A percentile compares a stretch with the other conserved stretches of the same genome.
phyloP scores from a whole-genome alignment of 2,329 filamentous ascomycete species.

The Scopulariopsis brevicaulis region DNA sequence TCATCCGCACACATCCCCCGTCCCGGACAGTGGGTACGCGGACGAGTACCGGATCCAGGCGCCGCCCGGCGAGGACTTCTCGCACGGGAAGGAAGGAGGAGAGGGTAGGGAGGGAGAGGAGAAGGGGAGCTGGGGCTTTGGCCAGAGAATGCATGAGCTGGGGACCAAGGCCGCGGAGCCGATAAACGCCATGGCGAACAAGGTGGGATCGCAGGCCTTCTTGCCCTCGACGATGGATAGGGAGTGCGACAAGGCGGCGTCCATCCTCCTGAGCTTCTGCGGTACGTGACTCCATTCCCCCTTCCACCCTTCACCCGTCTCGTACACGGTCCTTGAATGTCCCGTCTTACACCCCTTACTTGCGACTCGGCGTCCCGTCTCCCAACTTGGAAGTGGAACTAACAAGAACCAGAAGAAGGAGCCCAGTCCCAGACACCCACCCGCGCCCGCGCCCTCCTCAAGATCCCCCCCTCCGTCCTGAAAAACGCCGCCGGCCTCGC shows the following conservation, averaged over 20 bases:
- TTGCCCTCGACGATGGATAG: constrained; percentile 79
- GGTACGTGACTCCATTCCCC: constrained; percentile 38
- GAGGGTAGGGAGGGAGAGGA: neutral
- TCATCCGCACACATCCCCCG: neutral
- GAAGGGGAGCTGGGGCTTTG: neutral
- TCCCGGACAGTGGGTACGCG: constrained; percentile 8
- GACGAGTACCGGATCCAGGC: neutral
- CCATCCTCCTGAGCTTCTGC: constrained; percentile 77
- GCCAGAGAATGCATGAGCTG: constrained; percentile 7
- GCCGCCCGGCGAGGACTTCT: neutral
- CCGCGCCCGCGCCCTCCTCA: constrained; percentile 27
- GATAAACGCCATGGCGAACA: constrained; percentile 73
- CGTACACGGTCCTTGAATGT: neutral
- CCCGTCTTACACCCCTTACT: neutral
- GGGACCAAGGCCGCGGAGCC: constrained; percentile 28
- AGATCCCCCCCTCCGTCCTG: constrained; percentile 48
- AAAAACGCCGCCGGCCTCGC: constrained; percentile 55
- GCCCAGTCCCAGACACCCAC: neutral
- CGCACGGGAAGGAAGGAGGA: neutral
- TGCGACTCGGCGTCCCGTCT: too few species aligned
- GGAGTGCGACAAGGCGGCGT: constrained; percentile 82
- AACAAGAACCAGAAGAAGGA: constrained; percentile 5
- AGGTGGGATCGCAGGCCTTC: constrained; percentile 73
- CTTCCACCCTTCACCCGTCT: neutral
- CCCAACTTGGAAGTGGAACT: too few species aligned